Evolutionary conservation across 208 protist genomes (phyloP).

Genomic region (Histomonas meleagridis): DNA sequence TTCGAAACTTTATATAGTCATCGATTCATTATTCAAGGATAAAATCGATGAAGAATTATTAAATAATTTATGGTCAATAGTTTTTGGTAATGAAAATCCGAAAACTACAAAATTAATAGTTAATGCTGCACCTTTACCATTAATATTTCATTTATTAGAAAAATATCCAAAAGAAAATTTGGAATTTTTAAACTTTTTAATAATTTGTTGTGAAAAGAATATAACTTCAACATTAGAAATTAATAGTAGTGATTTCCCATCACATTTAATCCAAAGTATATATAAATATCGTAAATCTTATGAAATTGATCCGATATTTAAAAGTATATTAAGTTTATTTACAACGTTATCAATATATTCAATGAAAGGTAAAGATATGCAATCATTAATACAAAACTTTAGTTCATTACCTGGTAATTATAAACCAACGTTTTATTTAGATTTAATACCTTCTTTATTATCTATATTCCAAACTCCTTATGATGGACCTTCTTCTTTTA

Average conservation of each 20-base stretch:
- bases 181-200: neutral
- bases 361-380: conserved; percentile 24
- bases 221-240: neutral
- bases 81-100: neutral
- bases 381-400: neutral
- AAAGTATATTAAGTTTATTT: neutral
- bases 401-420: neutral
- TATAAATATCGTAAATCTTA: neutral
- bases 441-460: neutral
- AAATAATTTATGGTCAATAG: neutral
- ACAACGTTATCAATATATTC: neutral
- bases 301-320: neutral
- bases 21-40: neutral
- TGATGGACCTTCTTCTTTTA: neutral
- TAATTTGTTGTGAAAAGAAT: neutral
- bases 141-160: neutral
- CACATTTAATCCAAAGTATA: neutral
- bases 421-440: neutral
- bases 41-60: neutral
- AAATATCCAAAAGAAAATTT: neutral
- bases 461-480: conserved; percentile 1
- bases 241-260: neutral
- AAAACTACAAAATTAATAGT: neutral
- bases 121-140: neutral
- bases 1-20: neutral